Percentiles rank a stretch among this genome's conserved stretches.
Evolutionary conservation across 768 basidiomycete species (phyloP).

Genomic region (Cubamyces sp.): DNA sequence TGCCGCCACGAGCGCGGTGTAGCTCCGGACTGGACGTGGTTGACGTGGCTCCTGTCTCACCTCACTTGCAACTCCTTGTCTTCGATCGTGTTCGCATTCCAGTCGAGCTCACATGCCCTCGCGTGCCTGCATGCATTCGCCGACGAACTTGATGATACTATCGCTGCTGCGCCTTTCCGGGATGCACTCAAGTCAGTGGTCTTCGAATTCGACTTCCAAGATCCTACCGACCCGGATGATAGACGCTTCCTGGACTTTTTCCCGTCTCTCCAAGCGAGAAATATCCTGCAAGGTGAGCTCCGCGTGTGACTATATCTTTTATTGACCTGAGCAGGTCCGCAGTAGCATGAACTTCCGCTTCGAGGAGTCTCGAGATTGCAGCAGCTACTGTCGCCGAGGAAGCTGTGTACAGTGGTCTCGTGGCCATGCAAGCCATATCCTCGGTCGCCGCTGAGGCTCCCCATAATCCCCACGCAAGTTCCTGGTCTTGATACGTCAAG

Average conservation of each 20-base stretch:
- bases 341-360: not conserved
- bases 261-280: not conserved
- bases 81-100: slow-evolving; percentile 16
- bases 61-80: slow-evolving; percentile 9
- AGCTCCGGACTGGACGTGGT: slow-evolving; percentile 25
- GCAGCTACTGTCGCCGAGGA: too few relatives aligned
- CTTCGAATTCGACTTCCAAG: slow-evolving; percentile 15
- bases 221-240: slow-evolving; percentile 3
- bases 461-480: too few relatives aligned
- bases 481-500: too few relatives aligned
- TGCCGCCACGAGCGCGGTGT: slow-evolving; percentile 14
- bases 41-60: slow-evolving; percentile 19
- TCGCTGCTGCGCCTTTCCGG: slow-evolving; percentile 1
- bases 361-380: too few relatives aligned
- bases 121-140: slow-evolving; percentile 18
- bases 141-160: slow-evolving; percentile 10
- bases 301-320: too few relatives aligned
- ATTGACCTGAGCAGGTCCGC: not conserved
- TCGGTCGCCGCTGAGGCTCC: too few relatives aligned
- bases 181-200: not conserved
- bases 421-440: too few relatives aligned
- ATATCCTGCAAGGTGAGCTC: slow-evolving; percentile 5
- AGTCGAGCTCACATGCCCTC: slow-evolving; percentile 19
- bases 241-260: slow-evolving; percentile 5
- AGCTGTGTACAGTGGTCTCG: too few relatives aligned